These are phyloP conservation scores for Camellia lanceoleosa DNA, from an alignment of 148 eudicot species.

Conservation along the genomic window DNA sequence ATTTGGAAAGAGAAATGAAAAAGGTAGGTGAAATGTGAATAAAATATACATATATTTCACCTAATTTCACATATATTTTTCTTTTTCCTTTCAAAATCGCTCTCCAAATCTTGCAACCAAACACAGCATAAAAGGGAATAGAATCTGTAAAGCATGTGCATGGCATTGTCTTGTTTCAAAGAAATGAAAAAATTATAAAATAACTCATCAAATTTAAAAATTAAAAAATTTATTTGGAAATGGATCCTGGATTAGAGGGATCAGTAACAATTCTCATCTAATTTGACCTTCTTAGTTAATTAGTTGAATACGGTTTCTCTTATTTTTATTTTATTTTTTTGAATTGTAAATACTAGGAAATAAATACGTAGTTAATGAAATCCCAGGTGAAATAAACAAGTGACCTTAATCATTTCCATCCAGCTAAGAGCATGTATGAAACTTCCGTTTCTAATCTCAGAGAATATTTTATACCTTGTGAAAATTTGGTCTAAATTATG, in stretches of 20 bases:
- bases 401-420: constrained; percentile 6
- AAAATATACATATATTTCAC: too few species aligned
- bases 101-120: neutral
- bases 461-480: neutral
- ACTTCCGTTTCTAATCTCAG: neutral
- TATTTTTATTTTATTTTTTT: constrained; percentile 8
- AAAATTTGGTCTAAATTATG: neutral
- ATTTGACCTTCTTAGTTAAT: constrained; percentile 23
- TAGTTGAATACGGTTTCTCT: constrained; percentile 17
- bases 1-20: constrained; percentile 13
- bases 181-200: constrained; percentile 14
- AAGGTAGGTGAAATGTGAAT: neutral
- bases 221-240: constrained; percentile 1
- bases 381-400: neutral
- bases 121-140: constrained; percentile 13
- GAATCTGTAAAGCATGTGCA: constrained; percentile 50
- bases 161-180: constrained; percentile 53
- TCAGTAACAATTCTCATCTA: constrained; percentile 4
- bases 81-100: too few species aligned
- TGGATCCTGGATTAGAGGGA: constrained; percentile 24
- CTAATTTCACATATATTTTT: too few species aligned
- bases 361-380: neutral
- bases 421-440: constrained; percentile 5
- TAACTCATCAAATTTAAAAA: neutral
- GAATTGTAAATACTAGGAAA: neutral